phyloP scores from a whole-genome alignment of 495 filamentous ascomycete species.

The Penicillium tannophilum region DNA sequence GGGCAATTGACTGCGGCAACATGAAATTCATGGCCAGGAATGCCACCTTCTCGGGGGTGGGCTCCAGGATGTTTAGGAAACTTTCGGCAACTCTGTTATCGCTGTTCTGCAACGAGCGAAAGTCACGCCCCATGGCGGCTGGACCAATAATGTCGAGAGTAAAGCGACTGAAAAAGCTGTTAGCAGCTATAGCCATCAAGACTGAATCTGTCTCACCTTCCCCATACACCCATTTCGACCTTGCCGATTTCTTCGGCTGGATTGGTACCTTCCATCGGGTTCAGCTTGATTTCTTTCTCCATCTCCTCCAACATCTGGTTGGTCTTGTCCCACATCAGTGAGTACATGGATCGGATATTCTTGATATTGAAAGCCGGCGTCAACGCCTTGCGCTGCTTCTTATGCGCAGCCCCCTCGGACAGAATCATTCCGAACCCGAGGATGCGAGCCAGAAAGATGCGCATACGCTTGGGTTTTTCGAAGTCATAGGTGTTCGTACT shows the following conservation, averaged over 20 bases:
- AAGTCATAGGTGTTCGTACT: constrained; percentile 57
- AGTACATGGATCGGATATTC: constrained; percentile 81
- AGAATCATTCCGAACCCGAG: constrained; percentile 78
- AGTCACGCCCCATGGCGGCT: constrained; percentile 80
- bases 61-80: constrained; percentile 61
- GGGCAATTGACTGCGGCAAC: constrained; percentile 50
- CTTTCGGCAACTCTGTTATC: constrained; percentile 65
- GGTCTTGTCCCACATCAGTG: constrained; percentile 72
- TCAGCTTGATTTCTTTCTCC: constrained; percentile 40
- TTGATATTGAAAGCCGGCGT: constrained; percentile 81
- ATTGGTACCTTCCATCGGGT: constrained; percentile 43
- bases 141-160: constrained; percentile 88
- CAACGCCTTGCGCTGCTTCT: constrained; percentile 71
- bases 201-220: constrained; percentile 37
- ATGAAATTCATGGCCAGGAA: constrained; percentile 51
- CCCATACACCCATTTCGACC: constrained; percentile 72
- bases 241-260: constrained; percentile 45
- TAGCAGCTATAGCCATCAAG: neutral
- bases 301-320: constrained; percentile 41
- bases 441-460: constrained; percentile 62
- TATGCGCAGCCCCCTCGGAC: constrained; percentile 79
- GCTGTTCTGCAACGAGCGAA: constrained; percentile 66
- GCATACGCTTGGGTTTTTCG: constrained; percentile 50
- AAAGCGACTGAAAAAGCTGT: constrained; percentile 47
- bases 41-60: constrained; percentile 48